A percentile compares a stretch with the other conserved stretches of the same genome.
Evolutionary conservation across 805 yeast species (phyloP).

Genomic region (Sungouiella blattae): DNA sequence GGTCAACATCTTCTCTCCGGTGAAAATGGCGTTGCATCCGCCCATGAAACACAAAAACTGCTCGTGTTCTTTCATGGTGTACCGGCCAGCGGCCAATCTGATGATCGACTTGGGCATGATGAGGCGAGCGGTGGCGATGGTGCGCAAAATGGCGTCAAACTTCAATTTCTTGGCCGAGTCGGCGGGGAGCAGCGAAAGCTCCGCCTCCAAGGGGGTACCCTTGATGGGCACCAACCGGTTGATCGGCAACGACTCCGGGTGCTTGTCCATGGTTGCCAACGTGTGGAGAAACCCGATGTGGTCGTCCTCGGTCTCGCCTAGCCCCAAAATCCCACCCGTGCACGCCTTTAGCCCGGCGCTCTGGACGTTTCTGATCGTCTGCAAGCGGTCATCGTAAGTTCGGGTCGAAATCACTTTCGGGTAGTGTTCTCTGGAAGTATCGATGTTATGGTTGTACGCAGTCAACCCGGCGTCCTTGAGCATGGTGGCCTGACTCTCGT

Average conservation of each 20-base stretch:
- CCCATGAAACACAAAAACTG: slow-evolving; percentile 73
- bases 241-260: slow-evolving; percentile 81
- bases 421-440: slow-evolving; percentile 75
- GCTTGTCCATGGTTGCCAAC: slow-evolving; percentile 62
- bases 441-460: slow-evolving; percentile 79
- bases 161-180: slow-evolving; percentile 39
- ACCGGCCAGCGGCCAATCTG: slow-evolving; percentile 77
- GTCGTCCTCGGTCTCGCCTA: slow-evolving; percentile 72
- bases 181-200: slow-evolving; percentile 36
- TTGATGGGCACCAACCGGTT: slow-evolving; percentile 73
- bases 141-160: slow-evolving; percentile 62
- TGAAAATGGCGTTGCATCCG: slow-evolving; percentile 78
- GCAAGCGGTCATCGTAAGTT: slow-evolving; percentile 65
- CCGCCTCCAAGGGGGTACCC: slow-evolving; percentile 73
- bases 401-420: slow-evolving; percentile 71
- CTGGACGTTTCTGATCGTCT: slow-evolving; percentile 63
- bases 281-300: slow-evolving; percentile 64
- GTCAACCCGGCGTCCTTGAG: slow-evolving; percentile 71
- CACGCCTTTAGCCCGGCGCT: slow-evolving; percentile 65
- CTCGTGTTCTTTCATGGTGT: slow-evolving; percentile 74
- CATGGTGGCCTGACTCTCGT: slow-evolving; percentile 56
- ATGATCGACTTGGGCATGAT: slow-evolving; percentile 71
- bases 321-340: slow-evolving; percentile 76
- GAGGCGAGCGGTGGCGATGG: slow-evolving; percentile 72
- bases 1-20: slow-evolving; percentile 78